Evolutionary conservation across 108 stramenopile genomes (phyloP).

Genomic region (Cyclotella baltica): DNA sequence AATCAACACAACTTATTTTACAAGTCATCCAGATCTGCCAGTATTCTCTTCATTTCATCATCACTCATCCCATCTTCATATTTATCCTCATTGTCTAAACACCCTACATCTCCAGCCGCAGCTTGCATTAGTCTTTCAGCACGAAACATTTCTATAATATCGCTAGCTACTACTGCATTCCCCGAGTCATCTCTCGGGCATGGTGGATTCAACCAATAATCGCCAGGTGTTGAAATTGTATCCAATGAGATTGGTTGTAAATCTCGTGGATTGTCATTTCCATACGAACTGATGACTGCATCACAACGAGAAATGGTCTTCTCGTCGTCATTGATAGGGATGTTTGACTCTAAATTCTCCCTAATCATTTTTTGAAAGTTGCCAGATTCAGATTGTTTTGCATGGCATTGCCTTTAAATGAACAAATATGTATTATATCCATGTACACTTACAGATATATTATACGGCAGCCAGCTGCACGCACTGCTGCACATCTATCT

Average conservation of each 20-base stretch:
- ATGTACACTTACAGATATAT: constrained; percentile 51
- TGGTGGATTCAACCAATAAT: constrained; percentile 86
- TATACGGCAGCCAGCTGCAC: constrained; percentile 72
- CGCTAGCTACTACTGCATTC: constrained; percentile 55
- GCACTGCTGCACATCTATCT: constrained; percentile 67
- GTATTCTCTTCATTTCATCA: constrained; percentile 58
- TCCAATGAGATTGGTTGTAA: constrained; percentile 60
- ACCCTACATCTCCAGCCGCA: background rate
- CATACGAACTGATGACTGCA: constrained; percentile 53
- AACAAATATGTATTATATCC: background rate
- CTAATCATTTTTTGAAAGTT: background rate
- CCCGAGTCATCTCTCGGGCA: constrained; percentile 70
- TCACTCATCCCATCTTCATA: constrained; percentile 55
- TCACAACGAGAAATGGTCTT: constrained; percentile 57
- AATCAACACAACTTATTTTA: too few relatives aligned
- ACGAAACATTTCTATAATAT: constrained; percentile 53
- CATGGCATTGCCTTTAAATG: background rate
- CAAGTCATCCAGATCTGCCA: constrained; percentile 80
- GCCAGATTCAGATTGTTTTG: background rate
- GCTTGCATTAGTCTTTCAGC: constrained; percentile 27
- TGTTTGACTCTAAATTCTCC: constrained; percentile 1
- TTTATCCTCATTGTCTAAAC: background rate
- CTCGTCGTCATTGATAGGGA: constrained; percentile 33
- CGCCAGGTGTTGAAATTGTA: constrained; percentile 83
- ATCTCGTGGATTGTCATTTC: constrained; percentile 54